Evolutionary conservation across 2,329 filamentous ascomycete genomes (phyloP), one percentile per base, ranked within the genome.

Genomic region (Nemania abortiva): DNA sequence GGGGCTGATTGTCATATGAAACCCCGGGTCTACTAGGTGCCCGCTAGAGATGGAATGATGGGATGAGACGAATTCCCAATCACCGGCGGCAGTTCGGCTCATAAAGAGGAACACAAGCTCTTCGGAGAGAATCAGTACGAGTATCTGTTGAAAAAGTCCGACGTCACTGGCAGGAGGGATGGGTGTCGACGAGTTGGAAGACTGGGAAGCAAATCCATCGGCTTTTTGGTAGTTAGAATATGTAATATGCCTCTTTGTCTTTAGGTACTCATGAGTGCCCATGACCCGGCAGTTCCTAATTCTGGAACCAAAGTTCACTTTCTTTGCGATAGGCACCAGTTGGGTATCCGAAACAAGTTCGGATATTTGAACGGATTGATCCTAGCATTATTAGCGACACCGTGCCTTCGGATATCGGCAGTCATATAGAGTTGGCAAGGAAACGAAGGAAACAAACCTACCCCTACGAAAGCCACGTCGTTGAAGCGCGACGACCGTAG

Each of bases 381-480:
- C 92, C 90, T 92, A 70, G 65, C 31, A 55, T 45, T 52, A 50
- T 72, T 49, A 72, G 68, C 53, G 11, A 63, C 15, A 24, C 6
- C n/a, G 27, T 6, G n/a, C 2, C 10, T 20, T 10, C 3, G 27
- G 18, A n/a, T 18, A 42, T 24, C 9, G 18, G 24, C 24, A n/a
- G 34, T 18, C n/a, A 18, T n/a, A 1, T 3, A 9, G n/a, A 56
- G 27, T 57, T 52, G 10, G 3, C 2, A 13, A 52, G 29, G 24
- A 18, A 20, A 53, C 54, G 34, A 37, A 49, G 15, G 20, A 58
- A 76, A 78, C 60, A 78, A 76, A 86, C 89, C 81, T 84, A 92
- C 90, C 63, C 94, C 93, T 66, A 99, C 87, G 74, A 97, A 94
- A 45, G 95, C 91, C 71, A 98, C 89, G 82, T 98, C 95, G 74